Evolutionary conservation across 2,329 filamentous ascomycete species (phyloP), one percentile per base, ranked within the genome.

Genomic region (Nigrospora sphaerica): DNA sequence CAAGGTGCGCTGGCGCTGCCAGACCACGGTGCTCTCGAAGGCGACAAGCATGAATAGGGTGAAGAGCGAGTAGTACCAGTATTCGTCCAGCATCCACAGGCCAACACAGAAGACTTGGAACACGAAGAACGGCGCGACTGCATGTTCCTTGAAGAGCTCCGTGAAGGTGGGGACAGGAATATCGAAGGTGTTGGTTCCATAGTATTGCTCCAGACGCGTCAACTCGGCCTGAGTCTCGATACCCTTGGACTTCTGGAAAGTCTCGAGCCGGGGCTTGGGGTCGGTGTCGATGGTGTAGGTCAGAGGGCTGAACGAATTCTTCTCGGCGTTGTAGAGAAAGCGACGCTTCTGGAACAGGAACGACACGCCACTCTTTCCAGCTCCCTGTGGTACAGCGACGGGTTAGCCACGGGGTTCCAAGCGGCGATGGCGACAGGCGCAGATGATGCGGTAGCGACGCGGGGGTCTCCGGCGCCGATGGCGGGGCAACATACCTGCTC

Each of bases 11-110:
- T 98, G 93, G 50, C 93, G 84, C 72, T 98, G 93, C 95, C 93
- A 98, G 14, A 98, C 95, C 34, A 98, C 95, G 3, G 93, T 98
- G 66, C 91, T 96, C 73, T 98, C 93, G 58, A 98, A 98, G 49
- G 82, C 85, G 55, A 98, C 89, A 46, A 98, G 81, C 95, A 98
- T 98, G 72, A 97, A 91, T 18, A 98, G 83, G 1, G 95, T 98
- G 69, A 98, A 98, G 17, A 98, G 80, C 51, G 93, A 97, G 72
- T 98, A 98, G 74, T 98, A 98, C 93, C 95, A 98, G 71, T 97
- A 98, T 70, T 98, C 95, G 62, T 98, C 93, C 62, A 98, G 73
- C 83, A 97, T 88, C 93, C 93, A 98, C 50, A 98, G 73, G 14
- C 93, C 95, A 48, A 98, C 93, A 59, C 95, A 98, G 74, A 98